Base-by-base conservation (phyloP, 2,329 filamentous ascomycete species). In the Neoscytalidium dimidiatum region DNA sequence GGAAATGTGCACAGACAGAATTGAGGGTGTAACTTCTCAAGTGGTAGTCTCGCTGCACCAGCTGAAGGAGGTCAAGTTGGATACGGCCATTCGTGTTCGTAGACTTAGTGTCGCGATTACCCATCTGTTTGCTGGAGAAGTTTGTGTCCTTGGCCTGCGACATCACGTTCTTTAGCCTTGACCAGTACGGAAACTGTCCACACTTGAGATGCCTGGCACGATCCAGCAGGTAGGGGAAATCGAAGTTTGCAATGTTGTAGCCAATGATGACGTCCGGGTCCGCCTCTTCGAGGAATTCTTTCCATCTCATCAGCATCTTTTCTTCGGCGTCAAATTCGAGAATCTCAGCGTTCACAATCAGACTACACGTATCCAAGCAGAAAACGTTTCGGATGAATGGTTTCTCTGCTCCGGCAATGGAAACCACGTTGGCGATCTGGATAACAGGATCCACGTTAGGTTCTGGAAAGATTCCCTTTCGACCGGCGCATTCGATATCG, bases 191-290 rank as follows among this genome's bases (percentile, higher is more conserved):
- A 70, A 99, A 99, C 0, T 85, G 86, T 1, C 77, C 78, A 41
- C 92, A 87, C 72, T 95, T 96, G 29, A 99, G 83, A 74, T 96
- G 89, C 69, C 86, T 92, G 9, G 94, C 95, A 51, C 95, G 88
- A 64, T 97, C 92, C 11, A 99, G 84, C 0, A 99, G 86, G 74
- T 99, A 99, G 0, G 94, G 94, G 69, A 99, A 98, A 82, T 99
- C 95, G 79, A 99, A 99, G 80, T 99, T 99, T 74, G 92, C 83
- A 80, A 96, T 99, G 78, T 99, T 99, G 88, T 99, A 99, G 51
- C 95, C 95, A 64, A 96, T 99, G 73, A 99, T 97, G 69, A 99
- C 91, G 79, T 99, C 95, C 0, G 95, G 94, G 70, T 99, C 95
- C 1, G 95, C 92, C 71, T 92, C 88, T 70, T 96, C 85, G 17